Evolutionary conservation across 73 alveolate species (phyloP).

Genomic region (Uronychia binucleata): DNA sequence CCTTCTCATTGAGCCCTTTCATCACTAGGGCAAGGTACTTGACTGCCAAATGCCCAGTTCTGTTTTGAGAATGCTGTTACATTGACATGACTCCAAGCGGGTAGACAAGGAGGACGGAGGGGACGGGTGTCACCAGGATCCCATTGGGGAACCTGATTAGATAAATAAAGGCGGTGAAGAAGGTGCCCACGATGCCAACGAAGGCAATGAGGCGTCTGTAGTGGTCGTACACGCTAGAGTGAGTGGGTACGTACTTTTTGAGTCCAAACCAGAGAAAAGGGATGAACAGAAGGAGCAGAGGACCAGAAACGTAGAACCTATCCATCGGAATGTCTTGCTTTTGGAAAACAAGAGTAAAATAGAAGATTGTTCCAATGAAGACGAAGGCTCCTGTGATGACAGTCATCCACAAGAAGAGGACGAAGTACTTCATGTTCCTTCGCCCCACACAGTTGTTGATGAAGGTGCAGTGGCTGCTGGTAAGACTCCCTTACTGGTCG

Average conservation of each 20-base stretch:
- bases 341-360: neutral
- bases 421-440: slow-evolving; percentile 89
- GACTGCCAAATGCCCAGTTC: too few species aligned
- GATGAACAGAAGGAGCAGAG: neutral
- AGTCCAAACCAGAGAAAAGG: neutral
- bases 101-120: neutral
- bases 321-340: neutral
- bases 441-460: slow-evolving; percentile 97
- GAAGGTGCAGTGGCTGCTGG: slow-evolving; percentile 90
- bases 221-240: neutral
- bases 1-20: too few species aligned
- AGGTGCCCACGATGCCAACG: neutral
- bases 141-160: neutral
- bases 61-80: too few species aligned
- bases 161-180: neutral
- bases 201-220: neutral
- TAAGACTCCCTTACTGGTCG: slow-evolving; percentile 73
- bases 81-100: neutral
- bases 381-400: neutral
- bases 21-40: too few species aligned
- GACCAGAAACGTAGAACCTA: neutral
- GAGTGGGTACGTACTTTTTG: neutral
- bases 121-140: neutral
- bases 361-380: neutral
- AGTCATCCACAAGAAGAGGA: slow-evolving; percentile 56